Percentiles rank a stretch among this genome's conserved stretches.
Evolutionary conservation across 805 yeast species (phyloP).

Genomic region (Yarrowia osloensis): DNA sequence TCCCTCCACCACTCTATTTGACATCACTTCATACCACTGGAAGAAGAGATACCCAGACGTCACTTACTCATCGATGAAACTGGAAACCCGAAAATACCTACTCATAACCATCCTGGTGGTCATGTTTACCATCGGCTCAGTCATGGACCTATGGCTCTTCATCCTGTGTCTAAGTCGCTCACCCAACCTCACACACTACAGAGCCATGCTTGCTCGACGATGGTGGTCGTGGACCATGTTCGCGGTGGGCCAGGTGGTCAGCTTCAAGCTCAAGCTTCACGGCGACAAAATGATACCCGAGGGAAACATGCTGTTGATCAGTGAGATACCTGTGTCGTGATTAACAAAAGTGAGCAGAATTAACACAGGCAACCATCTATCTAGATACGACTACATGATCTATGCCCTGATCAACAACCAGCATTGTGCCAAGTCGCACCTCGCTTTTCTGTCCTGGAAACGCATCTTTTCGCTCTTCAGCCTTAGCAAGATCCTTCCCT

Average conservation of each 20-base stretch:
- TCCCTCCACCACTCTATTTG: neutral
- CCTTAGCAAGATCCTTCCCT: constrained; percentile 32
- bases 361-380: constrained; percentile 24
- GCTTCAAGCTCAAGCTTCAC: constrained; percentile 6
- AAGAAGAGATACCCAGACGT: neutral
- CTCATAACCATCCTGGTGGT: neutral
- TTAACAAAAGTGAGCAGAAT: constrained; percentile 41
- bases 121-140: constrained; percentile 15
- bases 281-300: constrained; percentile 20
- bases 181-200: constrained; percentile 4
- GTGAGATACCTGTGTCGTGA: constrained; percentile 37
- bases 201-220: constrained; percentile 7
- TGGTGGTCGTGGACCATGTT: constrained; percentile 24
- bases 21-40: neutral
- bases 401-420: neutral
- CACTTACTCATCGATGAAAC: neutral
- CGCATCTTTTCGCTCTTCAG: constrained; percentile 38
- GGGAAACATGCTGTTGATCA: constrained; percentile 13
- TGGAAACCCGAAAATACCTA: constrained; percentile 1
- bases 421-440: neutral
- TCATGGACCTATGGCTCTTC: constrained; percentile 2
- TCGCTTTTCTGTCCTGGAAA: constrained; percentile 11
- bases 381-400: constrained; percentile 4
- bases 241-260: neutral
- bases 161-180: neutral